Base-by-base conservation (phyloP, 2,329 filamentous ascomycete genomes). In the Atkinsonella hypoxylon region DNA sequence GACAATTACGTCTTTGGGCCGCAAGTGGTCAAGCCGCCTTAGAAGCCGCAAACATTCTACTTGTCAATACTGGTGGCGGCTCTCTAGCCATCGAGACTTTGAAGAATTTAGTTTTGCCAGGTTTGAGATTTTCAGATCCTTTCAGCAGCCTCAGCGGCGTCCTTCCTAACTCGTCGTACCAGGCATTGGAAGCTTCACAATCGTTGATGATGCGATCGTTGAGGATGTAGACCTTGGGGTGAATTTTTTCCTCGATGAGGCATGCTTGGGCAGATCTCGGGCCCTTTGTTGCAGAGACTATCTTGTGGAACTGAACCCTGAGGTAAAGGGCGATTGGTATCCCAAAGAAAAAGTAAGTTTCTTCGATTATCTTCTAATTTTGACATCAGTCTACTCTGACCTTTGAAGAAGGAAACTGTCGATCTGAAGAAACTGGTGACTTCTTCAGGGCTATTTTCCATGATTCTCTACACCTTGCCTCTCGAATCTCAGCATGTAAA, bases 81-180 rank as follows among this genome's bases (percentile, higher is more conserved):
- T 87, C 89, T 2, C 87, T 89, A 34, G 93, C 90, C 13, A 78
- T 94, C 12, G 93, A 98, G 68, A 83, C 90, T 0, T 77, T 98
- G 54, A 98, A 98, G 75, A 98, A 98, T 64, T 79, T 98, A n/a
- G 87, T 98, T 3, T 73, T 98, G 9, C 93, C 93, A 51, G 88
- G 83, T 82, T 36, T 26, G 47, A 36, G 3, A 67, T 50, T 66
- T 58, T 40, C 39, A 31, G 31, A 20, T n/a, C 11, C 12, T 31
- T 20, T 10, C 39, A 30, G 30, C 34, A 43, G 18, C 32, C 10
- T 39, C 30, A 15, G 20, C 9, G 13, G 15, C 18, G 30, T 22
- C 32, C 13, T 18, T 41, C 17, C 43, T 17, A 49, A 15, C 20
- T 15, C 22, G 31, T n/a, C 11, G 31, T n/a, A 20, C 10, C 45